These are phyloP conservation scores for Rhizoclosmatium globosum DNA, from an alignment of 192 early-diverging fungal species.

Conservation along the genomic window DNA sequence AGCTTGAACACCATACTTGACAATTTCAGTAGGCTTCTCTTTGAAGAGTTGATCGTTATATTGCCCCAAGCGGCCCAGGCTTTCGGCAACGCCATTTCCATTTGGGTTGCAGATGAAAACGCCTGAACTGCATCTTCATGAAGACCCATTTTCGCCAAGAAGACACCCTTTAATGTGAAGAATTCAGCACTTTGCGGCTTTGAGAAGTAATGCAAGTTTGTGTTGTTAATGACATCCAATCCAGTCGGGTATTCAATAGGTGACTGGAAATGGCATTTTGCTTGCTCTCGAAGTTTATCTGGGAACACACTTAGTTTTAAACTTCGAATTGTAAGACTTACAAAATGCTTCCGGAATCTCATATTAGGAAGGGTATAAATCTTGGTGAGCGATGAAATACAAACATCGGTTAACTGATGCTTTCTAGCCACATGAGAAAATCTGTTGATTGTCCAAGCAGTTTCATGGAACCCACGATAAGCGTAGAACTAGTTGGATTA, in stretches of 20 bases:
- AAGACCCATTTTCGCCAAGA: slow-evolving; percentile 86
- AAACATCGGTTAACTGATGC: slow-evolving; percentile 95
- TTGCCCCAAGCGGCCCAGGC: slow-evolving; percentile 98
- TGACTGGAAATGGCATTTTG: slow-evolving; percentile 95
- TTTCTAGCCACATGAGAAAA: slow-evolving; percentile 97
- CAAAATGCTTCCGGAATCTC: slow-evolving; percentile 98
- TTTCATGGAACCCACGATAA: slow-evolving; percentile 98
- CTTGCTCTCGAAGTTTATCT: slow-evolving; percentile 94
- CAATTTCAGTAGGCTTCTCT: slow-evolving; percentile 79
- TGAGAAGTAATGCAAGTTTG: slow-evolving; percentile 96
- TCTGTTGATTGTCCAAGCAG: slow-evolving; percentile 99
- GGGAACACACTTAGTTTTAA: slow-evolving; percentile 12
- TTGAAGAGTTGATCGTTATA: slow-evolving; percentile 95
- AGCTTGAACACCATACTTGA: slow-evolving; percentile 82
- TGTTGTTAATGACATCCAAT: slow-evolving; percentile 98
- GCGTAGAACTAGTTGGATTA: slow-evolving; percentile 83
- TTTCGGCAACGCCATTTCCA: slow-evolving; percentile 88
- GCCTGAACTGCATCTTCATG: slow-evolving; percentile 89
- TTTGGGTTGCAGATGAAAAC: slow-evolving; percentile 89
- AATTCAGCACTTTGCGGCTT: slow-evolving; percentile 95
- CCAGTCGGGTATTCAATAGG: slow-evolving; percentile 89
- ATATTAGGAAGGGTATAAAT: slow-evolving; percentile 99
- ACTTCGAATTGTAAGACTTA: neutral
- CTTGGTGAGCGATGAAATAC: slow-evolving; percentile 84
- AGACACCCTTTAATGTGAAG: slow-evolving; percentile 94